Base-by-base conservation (phyloP, 352 stramenopile species). In the Thraustotheca clavata region DNA sequence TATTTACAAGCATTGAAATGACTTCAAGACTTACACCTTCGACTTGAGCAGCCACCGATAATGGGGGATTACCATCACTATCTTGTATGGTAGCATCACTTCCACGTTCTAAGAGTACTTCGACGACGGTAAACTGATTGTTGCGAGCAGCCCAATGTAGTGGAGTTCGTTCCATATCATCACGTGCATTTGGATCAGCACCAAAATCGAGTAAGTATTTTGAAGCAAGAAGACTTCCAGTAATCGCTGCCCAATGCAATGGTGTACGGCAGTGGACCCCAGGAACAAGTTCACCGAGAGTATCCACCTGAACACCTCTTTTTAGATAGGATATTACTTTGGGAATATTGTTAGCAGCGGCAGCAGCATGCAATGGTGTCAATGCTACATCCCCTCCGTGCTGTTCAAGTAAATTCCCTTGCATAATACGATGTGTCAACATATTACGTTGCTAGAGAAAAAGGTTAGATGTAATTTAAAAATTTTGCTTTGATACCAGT, bases 101-200 rank as follows among this genome's bases (percentile, higher is more conserved):
- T 3, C 73, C 70, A 31, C 74, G 66, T 14, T 73, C 40, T 8
- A 91, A 68, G 11, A 93, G 61, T 16, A 89, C 41, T 8, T 63
- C 60, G 1, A 91, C 77, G 9, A 87, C 74, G 0, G 75, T 67
- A 0, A 71, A 35, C 34, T 87, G 77, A 55, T 88, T 83, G 66
- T 88, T 86, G 31, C 77, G 71, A 2, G 84, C 82, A 0, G 84
- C 84, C 82, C 82, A 93, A 61, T 91, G 83, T 41, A 92, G 71
- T 0, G 80, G 80, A 16, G 83, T 88, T 1, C 83, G 76, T 0
- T 80, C 80, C 41, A 86, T 71, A 4, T 74, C 69, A 52, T 89
- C 80, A 32, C 71, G 71, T 1, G 78, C 77, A 27, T 90, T 87
- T 1, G 77, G 69, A 41, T 89, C 57, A 0, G 79, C 80, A 1